Conservation (phyloP, 1,139 yeast species). For the Pichia sp. region DNA sequence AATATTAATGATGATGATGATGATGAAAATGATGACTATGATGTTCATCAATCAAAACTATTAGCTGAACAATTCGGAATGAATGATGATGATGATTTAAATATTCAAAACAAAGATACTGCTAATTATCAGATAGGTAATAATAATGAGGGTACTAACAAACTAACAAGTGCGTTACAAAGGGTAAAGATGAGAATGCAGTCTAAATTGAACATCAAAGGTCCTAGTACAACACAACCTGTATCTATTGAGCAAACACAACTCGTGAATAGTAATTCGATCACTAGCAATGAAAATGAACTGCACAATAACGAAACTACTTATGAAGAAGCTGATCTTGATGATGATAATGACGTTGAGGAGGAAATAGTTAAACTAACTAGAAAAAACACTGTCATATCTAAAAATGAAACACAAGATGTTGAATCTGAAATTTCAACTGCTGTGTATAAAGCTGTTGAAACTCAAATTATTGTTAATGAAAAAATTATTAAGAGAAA, state of each 20-base stretch:
- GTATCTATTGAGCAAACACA: not conserved
- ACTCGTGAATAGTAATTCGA: not conserved
- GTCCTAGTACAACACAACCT: not conserved
- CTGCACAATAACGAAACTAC: not conserved
- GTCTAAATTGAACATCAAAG: not conserved
- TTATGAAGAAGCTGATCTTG: not conserved
- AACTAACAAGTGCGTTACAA: slow-evolving; percentile 6
- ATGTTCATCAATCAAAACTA: slow-evolving; percentile 8
- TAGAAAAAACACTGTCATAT: not conserved
- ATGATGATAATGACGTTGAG: slow-evolving; percentile 7
- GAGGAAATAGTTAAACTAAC: slow-evolving; percentile 3
- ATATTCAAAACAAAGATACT: not conserved
- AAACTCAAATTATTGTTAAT: not conserved
- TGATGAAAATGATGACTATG: slow-evolving; percentile 9
- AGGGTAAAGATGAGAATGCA: slow-evolving; percentile 4
- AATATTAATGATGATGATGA: not conserved
- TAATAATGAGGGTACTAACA: not conserved
- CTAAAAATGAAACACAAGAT: not conserved
- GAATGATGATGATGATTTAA: not conserved
- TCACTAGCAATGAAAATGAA: too few species aligned
- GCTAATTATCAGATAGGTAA: not conserved
- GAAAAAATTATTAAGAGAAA: too few species aligned
- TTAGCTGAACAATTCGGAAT: slow-evolving; percentile 10
- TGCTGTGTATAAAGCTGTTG: not conserved
- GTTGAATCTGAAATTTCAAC: not conserved